Conservation (phyloP, 2,329 filamentous ascomycete species). For the Shiraia bambusicola region DNA sequence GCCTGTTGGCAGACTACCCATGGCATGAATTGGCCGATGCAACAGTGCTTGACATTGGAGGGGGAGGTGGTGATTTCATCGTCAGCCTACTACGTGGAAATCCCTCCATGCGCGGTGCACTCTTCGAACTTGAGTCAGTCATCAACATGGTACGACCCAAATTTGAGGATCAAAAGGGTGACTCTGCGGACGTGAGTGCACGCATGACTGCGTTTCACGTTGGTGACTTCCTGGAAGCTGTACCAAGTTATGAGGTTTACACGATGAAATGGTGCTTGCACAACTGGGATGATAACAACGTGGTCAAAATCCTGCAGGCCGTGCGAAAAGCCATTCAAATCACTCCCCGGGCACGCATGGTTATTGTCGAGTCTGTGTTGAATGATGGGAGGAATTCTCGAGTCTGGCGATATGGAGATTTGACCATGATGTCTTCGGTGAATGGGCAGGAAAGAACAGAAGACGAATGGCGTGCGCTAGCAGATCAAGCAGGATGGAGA, state of each 20-base stretch:
- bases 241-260: slow-evolving; percentile 39
- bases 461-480: slow-evolving; percentile 35
- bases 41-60: slow-evolving; percentile 46
- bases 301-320: slow-evolving; percentile 29
- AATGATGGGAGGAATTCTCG: slow-evolving; percentile 29
- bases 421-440: slow-evolving; percentile 47
- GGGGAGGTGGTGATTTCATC: slow-evolving; percentile 45
- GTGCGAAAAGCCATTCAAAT: slow-evolving; percentile 36
- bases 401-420: slow-evolving; percentile 44
- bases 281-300: slow-evolving; percentile 45
- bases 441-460: slow-evolving; percentile 37
- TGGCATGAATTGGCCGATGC: slow-evolving; percentile 44
- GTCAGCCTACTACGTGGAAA: slow-evolving; percentile 37
- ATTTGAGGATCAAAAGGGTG: no score
- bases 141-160: slow-evolving; percentile 34
- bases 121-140: slow-evolving; percentile 42
- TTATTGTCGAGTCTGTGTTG: slow-evolving; percentile 45
- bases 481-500: slow-evolving; percentile 32
- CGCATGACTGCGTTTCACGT: no score
- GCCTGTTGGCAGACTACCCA: slow-evolving; percentile 50
- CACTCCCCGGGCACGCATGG: no score
- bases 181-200: no score
- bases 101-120: slow-evolving; percentile 33
- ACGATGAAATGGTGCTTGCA: slow-evolving; percentile 49
- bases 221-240: slow-evolving; percentile 45